Evolutionary conservation across 805 yeast species (phyloP).

Genomic region (Kluyveromyces dobzhanskii): DNA sequence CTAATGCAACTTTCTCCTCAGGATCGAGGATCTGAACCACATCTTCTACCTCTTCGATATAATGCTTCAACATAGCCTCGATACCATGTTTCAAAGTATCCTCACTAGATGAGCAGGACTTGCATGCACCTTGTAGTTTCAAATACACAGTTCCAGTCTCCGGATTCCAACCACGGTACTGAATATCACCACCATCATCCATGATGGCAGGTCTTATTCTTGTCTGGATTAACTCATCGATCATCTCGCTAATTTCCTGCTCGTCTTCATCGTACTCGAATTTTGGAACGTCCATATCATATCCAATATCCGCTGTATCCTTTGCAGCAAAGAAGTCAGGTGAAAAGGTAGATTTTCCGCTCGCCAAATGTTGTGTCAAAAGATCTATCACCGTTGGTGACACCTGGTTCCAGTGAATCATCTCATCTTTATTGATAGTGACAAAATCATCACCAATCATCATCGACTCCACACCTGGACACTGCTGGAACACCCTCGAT

Average conservation of each 20-base stretch:
- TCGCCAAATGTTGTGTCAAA: constrained; percentile 22
- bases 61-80: constrained; percentile 94
- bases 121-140: constrained; percentile 91
- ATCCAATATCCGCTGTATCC: constrained; percentile 32
- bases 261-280: constrained; percentile 48
- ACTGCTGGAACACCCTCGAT: constrained; percentile 40
- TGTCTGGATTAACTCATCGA: constrained; percentile 86
- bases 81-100: constrained; percentile 93
- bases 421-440: constrained; percentile 62
- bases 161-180: constrained; percentile 77
- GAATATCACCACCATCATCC: constrained; percentile 98
- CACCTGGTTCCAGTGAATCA: constrained; percentile 62
- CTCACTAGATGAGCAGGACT: constrained; percentile 83
- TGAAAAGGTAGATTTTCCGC: constrained; percentile 21
- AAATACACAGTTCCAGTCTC: constrained; percentile 82
- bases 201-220: constrained; percentile 96
- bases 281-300: constrained; percentile 23
- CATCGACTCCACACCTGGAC: constrained; percentile 51
- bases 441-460: constrained; percentile 70
- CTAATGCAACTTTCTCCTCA: constrained; percentile 62
- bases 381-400: constrained; percentile 49
- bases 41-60: constrained; percentile 87
- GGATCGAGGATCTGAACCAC: constrained; percentile 86
- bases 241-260: constrained; percentile 76
- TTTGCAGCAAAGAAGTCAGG: constrained; percentile 23